Conservation (phyloP, 805 yeast genomes). For the Wickerhamomyces bovis region DNA sequence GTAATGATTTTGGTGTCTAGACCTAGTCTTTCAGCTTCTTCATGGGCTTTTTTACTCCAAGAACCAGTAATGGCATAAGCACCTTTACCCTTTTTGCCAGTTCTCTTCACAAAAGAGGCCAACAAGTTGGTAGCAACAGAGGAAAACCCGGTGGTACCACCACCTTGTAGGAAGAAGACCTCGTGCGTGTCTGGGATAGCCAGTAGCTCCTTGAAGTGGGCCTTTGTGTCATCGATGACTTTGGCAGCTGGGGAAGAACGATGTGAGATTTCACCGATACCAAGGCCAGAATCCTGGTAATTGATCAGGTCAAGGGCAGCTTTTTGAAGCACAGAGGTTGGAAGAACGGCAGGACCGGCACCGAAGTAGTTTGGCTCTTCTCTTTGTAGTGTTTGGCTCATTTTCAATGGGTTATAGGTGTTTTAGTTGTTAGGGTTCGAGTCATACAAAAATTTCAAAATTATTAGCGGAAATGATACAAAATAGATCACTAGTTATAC, state of each 20-base stretch:
- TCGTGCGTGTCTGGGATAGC: conserved; percentile 88
- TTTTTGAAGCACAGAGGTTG: conserved; percentile 75
- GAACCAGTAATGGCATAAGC: conserved; percentile 89
- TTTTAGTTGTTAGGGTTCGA: neutral
- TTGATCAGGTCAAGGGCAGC: conserved; percentile 81
- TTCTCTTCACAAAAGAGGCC: conserved; percentile 65
- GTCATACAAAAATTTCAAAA: neutral
- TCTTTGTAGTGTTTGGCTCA: conserved; percentile 40
- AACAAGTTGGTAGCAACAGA: conserved; percentile 76
- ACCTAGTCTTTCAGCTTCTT: conserved; percentile 85
- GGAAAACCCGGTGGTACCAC: conserved; percentile 95
- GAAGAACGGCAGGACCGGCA: conserved; percentile 97
- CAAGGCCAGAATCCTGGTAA: conserved; percentile 67
- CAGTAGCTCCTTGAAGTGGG: conserved; percentile 56
- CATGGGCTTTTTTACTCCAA: conserved; percentile 86
- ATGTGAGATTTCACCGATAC: conserved; percentile 95
- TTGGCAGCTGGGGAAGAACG: conserved; percentile 78
- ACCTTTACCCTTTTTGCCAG: conserved; percentile 71
- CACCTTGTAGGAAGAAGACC: conserved; percentile 94
- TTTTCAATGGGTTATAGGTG: neutral
- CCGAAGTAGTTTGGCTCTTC: conserved; percentile 83
- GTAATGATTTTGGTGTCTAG: conserved; percentile 63
- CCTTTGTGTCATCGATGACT: conserved; percentile 73
- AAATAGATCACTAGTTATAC: neutral
- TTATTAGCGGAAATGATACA: neutral